Percentiles rank a stretch among this genome's conserved stretches.
Evolutionary conservation across 805 yeast species (phyloP).

Genomic region (Saitoella complicata): DNA sequence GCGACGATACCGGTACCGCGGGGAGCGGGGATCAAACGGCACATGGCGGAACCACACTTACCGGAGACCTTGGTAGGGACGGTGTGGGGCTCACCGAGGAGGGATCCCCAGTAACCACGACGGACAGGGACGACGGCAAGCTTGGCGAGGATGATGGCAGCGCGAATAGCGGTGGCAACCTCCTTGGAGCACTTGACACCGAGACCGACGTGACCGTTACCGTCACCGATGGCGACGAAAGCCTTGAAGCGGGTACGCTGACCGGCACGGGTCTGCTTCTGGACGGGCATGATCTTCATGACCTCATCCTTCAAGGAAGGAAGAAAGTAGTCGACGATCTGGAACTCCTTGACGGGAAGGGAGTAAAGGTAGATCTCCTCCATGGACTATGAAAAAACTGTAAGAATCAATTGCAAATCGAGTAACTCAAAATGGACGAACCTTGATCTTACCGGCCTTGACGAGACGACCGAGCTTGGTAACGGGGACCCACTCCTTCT

Average conservation of each 20-base stretch:
- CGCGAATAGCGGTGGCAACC: constrained; percentile 99
- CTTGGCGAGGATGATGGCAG: constrained; percentile 98
- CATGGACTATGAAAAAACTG: constrained; percentile 30
- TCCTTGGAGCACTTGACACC: constrained; percentile 99
- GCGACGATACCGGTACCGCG: constrained; percentile 99
- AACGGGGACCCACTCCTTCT: constrained; percentile 99
- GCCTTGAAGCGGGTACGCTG: constrained; percentile 99
- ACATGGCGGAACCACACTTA: constrained; percentile 99
- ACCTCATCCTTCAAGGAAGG: constrained; percentile 96
- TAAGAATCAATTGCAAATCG: no score
- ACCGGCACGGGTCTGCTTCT: constrained; percentile 99
- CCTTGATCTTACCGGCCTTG: constrained; percentile 89
- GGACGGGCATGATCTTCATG: constrained; percentile 99
- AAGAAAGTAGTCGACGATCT: constrained; percentile 89
- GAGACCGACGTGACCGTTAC: constrained; percentile 99
- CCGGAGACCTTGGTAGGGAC: constrained; percentile 96
- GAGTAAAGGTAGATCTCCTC: constrained; percentile 99
- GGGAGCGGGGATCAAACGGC: constrained; percentile 98
- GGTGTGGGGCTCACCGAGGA: constrained; percentile 99
- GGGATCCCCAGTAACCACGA: constrained; percentile 99
- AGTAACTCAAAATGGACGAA: no score
- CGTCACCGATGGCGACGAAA: constrained; percentile 98
- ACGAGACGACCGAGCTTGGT: constrained; percentile 99
- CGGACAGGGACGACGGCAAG: constrained; percentile 97
- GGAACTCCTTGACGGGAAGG: constrained; percentile 98